A percentile compares a stretch with the other conserved stretches of the same genome.
Evolutionary conservation across 1,284 basidiomycete species (phyloP).

Genomic region (Hemileia vastatrix): DNA sequence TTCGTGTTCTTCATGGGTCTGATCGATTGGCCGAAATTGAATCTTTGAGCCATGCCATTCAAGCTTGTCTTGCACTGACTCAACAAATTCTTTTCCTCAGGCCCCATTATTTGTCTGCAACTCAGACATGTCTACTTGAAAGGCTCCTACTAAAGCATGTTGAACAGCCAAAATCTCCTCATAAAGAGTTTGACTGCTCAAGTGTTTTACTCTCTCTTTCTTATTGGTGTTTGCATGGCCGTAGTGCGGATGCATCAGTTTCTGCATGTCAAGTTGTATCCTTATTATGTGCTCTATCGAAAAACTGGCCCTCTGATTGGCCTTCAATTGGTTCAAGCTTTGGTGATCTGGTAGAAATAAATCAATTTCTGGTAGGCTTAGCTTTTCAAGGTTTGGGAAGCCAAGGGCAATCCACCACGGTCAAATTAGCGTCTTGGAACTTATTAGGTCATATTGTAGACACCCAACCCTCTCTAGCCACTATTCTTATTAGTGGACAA

Average conservation of each 20-base stretch:
- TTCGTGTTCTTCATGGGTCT: constrained; percentile 10
- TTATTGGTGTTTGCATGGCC: constrained; percentile 20
- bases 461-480: constrained; percentile 16
- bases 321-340: constrained; percentile 17
- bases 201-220: constrained; percentile 14
- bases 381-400: constrained; percentile 10
- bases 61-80: neutral
- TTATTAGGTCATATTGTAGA: constrained; percentile 15
- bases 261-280: constrained; percentile 15
- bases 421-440: constrained; percentile 17
- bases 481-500: constrained; percentile 17
- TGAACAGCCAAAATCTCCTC: too few relatives aligned
- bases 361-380: constrained; percentile 8
- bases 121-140: constrained; percentile 11
- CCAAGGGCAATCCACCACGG: neutral
- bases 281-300: constrained; percentile 16
- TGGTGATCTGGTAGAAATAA: constrained; percentile 16
- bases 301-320: constrained; percentile 23
- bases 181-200: constrained; percentile 1
- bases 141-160: constrained; percentile 9
- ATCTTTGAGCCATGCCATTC: constrained; percentile 8
- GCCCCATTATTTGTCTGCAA: constrained; percentile 4
- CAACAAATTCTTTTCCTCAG: constrained; percentile 12
- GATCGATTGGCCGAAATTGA: constrained; percentile 12
- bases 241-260: neutral